Evolutionary conservation across 73 alveolate genomes (phyloP).

Genomic region (Tetrahymena malaccensis): DNA sequence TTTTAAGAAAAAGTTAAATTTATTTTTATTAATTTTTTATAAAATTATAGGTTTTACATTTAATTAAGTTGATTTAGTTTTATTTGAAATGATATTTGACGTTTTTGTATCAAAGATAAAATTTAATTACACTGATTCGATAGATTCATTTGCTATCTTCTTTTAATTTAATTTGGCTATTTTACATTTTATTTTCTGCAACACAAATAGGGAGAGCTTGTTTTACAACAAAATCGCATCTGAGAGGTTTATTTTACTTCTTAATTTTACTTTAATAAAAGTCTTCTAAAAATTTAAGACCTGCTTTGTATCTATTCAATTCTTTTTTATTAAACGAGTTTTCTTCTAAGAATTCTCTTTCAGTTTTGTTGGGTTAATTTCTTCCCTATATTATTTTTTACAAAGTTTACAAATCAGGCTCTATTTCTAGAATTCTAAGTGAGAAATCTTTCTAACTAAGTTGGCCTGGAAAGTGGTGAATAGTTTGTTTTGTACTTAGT

Average conservation of each 20-base stretch:
- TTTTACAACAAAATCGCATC: not conserved
- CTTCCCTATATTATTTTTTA: not conserved
- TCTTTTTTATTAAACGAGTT: not conserved
- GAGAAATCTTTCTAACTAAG: not conserved
- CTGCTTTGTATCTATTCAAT: not conserved
- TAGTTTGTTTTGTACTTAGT: not conserved
- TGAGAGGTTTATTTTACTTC: not conserved
- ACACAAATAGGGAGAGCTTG: not conserved
- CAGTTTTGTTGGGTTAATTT: not conserved
- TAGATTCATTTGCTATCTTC: not conserved
- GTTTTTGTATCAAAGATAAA: too few species aligned
- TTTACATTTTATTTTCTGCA: not conserved
- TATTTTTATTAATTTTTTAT: too few species aligned
- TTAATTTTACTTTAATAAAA: not conserved
- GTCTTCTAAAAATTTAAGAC: not conserved
- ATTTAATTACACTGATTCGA: not conserved
- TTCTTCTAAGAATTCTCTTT: not conserved
- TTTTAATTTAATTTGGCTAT: not conserved
- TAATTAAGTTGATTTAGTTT: too few species aligned
- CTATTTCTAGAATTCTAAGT: not conserved
- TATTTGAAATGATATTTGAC: too few species aligned
- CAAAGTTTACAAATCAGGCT: not conserved
- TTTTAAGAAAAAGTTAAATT: too few species aligned
- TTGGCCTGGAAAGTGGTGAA: not conserved
- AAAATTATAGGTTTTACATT: too few species aligned